Conservation (phyloP, 2,329 filamentous ascomycete species). For the Daldinia sp. region DNA sequence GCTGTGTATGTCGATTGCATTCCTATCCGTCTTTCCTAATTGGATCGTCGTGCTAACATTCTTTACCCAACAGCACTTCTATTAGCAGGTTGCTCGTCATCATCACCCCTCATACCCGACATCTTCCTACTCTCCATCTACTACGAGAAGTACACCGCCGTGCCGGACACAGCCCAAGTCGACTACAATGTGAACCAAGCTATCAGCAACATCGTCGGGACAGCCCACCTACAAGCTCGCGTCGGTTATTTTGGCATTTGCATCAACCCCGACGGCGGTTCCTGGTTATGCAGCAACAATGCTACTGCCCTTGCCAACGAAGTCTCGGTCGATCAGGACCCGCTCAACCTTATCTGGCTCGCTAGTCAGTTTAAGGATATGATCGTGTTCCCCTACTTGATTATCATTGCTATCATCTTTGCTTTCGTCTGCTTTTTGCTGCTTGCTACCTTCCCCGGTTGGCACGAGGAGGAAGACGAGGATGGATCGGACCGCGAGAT, state of each 20-base stretch:
- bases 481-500: conserved; percentile 86
- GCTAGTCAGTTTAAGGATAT: conserved; percentile 97
- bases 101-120: conserved; percentile 89
- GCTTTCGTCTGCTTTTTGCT: conserved; percentile 96
- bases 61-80: conserved; percentile 72
- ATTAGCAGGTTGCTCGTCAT: conserved; percentile 94
- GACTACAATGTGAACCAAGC: conserved; percentile 86
- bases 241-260: conserved; percentile 99
- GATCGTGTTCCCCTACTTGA: conserved; percentile 96
- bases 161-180: conserved; percentile 86
- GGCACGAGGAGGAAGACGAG: conserved; percentile 89
- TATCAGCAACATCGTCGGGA: conserved; percentile 88
- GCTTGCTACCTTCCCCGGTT: conserved; percentile 94
- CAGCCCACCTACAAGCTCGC: conserved; percentile 83
- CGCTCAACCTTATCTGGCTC: conserved; percentile 96
- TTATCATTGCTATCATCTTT: conserved; percentile 98
- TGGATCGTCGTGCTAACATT: conserved; percentile 8
- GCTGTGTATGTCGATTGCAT: conserved; percentile 74
- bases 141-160: conserved; percentile 86
- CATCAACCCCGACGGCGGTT: conserved; percentile 87
- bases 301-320: conserved; percentile 91
- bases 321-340: conserved; percentile 89
- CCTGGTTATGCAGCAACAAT: conserved; percentile 96
- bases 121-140: conserved; percentile 99
- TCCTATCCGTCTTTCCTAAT: not conserved